Evolutionary conservation across 176 grass and related monocot species (phyloP).

Genomic region (Triticum monococcum): DNA sequence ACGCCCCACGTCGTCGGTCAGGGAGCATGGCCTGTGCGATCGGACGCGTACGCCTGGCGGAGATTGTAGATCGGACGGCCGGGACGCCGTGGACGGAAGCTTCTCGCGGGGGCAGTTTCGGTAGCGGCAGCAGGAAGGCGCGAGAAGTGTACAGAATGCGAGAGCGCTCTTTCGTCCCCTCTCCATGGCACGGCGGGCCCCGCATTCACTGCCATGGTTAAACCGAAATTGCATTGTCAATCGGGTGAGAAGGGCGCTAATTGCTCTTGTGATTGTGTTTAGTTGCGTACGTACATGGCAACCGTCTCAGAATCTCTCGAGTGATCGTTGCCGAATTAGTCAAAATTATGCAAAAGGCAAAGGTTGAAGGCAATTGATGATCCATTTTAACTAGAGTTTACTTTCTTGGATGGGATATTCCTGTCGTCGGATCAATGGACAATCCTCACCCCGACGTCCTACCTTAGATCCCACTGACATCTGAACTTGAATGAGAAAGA

Average conservation of each 20-base stretch:
- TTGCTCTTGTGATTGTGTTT: not conserved
- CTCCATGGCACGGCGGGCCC: slow-evolving; percentile 4
- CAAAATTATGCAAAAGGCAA: not conserved
- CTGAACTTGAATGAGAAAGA: slow-evolving; percentile 21
- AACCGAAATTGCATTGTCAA: not conserved
- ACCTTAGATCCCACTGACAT: slow-evolving; percentile 29
- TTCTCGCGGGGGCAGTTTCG: slow-evolving; percentile 30
- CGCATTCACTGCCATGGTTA: not conserved
- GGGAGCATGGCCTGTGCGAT: not conserved
- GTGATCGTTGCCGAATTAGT: not conserved
- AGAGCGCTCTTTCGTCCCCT: not conserved
- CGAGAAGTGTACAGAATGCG: slow-evolving; percentile 5
- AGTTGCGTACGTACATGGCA: not conserved
- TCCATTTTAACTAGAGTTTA: not conserved
- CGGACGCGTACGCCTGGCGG: not conserved
- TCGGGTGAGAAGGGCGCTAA: not conserved
- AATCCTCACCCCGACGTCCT: not conserved
- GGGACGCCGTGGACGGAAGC: not conserved
- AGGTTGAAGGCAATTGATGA: not conserved
- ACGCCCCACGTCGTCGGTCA: not conserved
- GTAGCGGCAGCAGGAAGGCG: slow-evolving; percentile 1
- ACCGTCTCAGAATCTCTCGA: not conserved
- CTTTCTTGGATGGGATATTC: slow-evolving; percentile 1
- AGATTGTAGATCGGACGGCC: not conserved
- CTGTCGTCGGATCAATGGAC: not conserved